Evolutionary conservation across 345 rosid species (phyloP).

Genomic region (Pistacia atlantica): DNA sequence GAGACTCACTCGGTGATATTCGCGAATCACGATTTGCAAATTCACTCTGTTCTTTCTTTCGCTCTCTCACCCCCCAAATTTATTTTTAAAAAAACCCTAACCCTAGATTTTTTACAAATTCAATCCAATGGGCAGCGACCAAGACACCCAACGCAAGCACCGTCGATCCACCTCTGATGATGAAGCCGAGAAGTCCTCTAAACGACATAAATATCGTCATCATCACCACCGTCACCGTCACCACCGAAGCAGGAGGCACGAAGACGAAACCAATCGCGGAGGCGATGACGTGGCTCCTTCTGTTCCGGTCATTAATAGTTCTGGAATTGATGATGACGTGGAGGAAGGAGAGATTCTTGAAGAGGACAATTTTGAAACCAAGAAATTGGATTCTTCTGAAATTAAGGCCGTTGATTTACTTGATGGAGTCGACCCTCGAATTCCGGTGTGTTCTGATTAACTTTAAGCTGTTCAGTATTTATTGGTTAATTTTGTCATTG

Average conservation of each 20-base stretch:
- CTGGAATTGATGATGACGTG: constrained; percentile 61
- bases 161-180: constrained; percentile 57
- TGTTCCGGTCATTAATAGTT: constrained; percentile 24
- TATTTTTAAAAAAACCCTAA: constrained; percentile 22
- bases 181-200: constrained; percentile 59
- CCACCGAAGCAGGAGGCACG: constrained; percentile 66
- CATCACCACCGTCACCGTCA: constrained; percentile 60
- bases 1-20: too few species aligned
- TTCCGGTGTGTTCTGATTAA: constrained; percentile 73
- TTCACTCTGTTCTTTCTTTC: neutral
- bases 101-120: constrained; percentile 40
- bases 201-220: constrained; percentile 85
- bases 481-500: neutral
- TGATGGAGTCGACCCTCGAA: constrained; percentile 26
- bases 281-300: constrained; percentile 36
- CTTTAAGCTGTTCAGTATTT: constrained; percentile 12
- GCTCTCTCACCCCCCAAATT: neutral
- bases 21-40: neutral
- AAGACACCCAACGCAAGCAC: constrained; percentile 74
- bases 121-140: constrained; percentile 49
- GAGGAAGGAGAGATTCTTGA: constrained; percentile 99
- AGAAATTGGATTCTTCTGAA: constrained; percentile 30
- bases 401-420: constrained; percentile 35
- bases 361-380: constrained; percentile 39
- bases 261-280: constrained; percentile 36